Evolutionary conservation across 2,329 filamentous ascomycete species (phyloP), one percentile per base, ranked within the genome.

Genomic region (Alternaria solani): DNA sequence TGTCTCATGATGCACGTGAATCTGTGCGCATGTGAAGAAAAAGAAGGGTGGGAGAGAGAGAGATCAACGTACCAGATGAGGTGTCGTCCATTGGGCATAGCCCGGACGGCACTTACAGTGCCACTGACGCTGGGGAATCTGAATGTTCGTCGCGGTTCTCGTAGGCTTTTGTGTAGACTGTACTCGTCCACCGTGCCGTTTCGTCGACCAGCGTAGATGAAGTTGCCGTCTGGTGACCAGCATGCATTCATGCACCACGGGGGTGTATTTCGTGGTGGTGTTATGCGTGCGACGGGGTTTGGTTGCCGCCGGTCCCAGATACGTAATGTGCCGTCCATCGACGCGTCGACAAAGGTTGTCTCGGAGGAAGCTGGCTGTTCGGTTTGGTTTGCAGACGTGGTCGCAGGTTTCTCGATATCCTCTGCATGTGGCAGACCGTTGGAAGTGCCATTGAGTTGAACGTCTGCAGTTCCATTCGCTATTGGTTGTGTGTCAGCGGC

Each of bases 211-310:
- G 91, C 94, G 79, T 97, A 99, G 70, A 99, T 94, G 78, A 88
- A 93, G 79, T 98, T 98, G 14, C 95, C 95, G 75, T 97, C 92
- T 0, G 93, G 93, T 55, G 91, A 94, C 95, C 95, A 99, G 81
- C 93, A 97, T 1, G 93, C 93, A 67, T 92, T 94, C 89, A 97
- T 97, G 78, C 94, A 98, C 94, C 94, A 99, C 0, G 94, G 95
- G 1, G 95, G 94, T 0, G 93, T 91, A 18, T 89, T 88, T 11
- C 88, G 87, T 11, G 89, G 84, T 18, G 91, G 92, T 1, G 85
- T 84, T 57, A 98, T 94, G 28, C 89, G 88, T 3, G 95, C 93
- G 2, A 97, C 85, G 0, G 94, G 91, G 36, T 90, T 86, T 1
- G 87, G 86, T 64, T 91, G 87, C 20, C 95, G 88, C 3, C 90